Evolutionary conservation across 164 flowering plant species (phyloP).

Genomic region (Santalum album): DNA sequence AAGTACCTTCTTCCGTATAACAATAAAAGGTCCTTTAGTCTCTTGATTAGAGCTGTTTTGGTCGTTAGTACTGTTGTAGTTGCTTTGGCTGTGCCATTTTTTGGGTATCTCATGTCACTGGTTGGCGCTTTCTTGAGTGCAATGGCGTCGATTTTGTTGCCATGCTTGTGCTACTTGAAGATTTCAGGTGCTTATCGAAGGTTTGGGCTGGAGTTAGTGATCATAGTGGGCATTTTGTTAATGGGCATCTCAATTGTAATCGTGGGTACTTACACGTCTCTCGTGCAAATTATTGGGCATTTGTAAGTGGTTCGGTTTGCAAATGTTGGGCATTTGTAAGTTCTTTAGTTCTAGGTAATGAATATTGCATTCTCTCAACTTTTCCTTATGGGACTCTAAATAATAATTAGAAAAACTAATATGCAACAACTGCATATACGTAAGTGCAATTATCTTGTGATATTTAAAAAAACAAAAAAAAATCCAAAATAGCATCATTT

Average conservation of each 20-base stretch:
- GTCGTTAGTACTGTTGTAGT: slow-evolving; percentile 38
- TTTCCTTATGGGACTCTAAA: no score
- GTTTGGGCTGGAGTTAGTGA: slow-evolving; percentile 25
- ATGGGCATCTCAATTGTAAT: slow-evolving; percentile 27
- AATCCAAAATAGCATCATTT: no score
- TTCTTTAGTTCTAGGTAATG: no score
- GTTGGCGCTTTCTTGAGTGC: slow-evolving; percentile 47
- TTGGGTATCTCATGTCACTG: slow-evolving; percentile 42
- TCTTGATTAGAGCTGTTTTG: slow-evolving; percentile 38
- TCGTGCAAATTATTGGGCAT: slow-evolving; percentile 20
- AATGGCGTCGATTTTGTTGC: slow-evolving; percentile 42
- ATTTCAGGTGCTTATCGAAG: slow-evolving; percentile 27
- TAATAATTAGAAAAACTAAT: no score
- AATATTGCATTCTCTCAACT: no score
- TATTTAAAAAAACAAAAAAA: no score
- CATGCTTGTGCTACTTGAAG: slow-evolving; percentile 60
- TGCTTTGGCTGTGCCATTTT: slow-evolving; percentile 42
- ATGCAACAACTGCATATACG: no score
- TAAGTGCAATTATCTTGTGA: no score
- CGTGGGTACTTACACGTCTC: slow-evolving; percentile 44
- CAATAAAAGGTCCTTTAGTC: slow-evolving; percentile 20
- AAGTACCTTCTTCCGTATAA: slow-evolving; percentile 13
- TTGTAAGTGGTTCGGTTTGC: background rate
- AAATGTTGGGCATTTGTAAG: no score
- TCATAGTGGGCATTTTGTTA: slow-evolving; percentile 19